Conservation (phyloP, 495 filamentous ascomycete genomes). For the Coniosporium apollinis region DNA sequence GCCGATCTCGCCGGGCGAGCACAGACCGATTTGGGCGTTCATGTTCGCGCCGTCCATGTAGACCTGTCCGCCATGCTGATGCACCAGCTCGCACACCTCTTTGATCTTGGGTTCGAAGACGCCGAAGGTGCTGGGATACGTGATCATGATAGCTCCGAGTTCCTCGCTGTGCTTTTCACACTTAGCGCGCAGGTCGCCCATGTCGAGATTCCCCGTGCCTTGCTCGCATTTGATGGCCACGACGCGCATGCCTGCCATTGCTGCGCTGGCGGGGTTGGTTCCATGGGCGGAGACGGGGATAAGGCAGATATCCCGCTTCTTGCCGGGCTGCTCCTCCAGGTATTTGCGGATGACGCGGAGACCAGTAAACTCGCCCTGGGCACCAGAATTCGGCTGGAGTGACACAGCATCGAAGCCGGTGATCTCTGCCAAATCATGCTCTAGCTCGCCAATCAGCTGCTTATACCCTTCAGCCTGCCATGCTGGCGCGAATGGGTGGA, state of each 20-base stretch:
- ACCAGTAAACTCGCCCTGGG: constrained; percentile 91
- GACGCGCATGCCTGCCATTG: constrained; percentile 96
- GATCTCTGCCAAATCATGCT: constrained; percentile 62
- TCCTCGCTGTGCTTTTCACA: constrained; percentile 73
- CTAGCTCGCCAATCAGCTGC: constrained; percentile 51
- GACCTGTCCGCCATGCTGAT: constrained; percentile 79
- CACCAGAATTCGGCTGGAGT: constrained; percentile 91
- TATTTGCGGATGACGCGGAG: constrained; percentile 85
- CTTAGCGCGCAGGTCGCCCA: constrained; percentile 72
- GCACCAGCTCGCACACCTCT: constrained; percentile 71
- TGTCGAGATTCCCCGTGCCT: constrained; percentile 78
- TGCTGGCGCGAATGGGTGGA: constrained; percentile 67
- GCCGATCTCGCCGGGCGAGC: constrained; percentile 91
- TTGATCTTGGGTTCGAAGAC: constrained; percentile 90
- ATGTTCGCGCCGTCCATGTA: constrained; percentile 99
- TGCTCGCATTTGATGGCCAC: constrained; percentile 84
- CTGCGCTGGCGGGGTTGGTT: constrained; percentile 90
- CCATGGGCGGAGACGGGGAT: constrained; percentile 96
- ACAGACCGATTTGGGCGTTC: constrained; percentile 96
- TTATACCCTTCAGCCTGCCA: constrained; percentile 51
- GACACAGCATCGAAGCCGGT: constrained; percentile 86
- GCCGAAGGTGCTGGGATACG: constrained; percentile 93
- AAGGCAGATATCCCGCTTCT: constrained; percentile 79
- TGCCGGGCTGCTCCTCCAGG: constrained; percentile 43
- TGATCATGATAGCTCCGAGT: constrained; percentile 94